A percentile compares a stretch with the other conserved stretches of the same genome.
Conservation (phyloP, 768 basidiomycete genomes). For the Hydnum rufescens region DNA sequence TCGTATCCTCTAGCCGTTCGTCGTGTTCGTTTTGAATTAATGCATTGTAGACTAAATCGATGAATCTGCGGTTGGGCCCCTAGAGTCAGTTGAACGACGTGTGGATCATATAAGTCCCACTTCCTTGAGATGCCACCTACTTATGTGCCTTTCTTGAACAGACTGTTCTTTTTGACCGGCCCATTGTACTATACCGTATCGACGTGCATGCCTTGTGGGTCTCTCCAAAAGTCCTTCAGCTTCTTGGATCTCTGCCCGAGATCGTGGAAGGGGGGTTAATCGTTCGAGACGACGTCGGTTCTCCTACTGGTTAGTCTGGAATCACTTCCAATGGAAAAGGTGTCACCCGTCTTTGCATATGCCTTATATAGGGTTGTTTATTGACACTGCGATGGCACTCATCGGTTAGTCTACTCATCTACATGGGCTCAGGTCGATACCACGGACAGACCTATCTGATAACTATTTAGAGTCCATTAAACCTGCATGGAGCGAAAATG, state of each 20-base stretch:
- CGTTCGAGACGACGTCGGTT: constrained; percentile 37
- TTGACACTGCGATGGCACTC: constrained; percentile 76
- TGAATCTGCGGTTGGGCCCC: not conserved
- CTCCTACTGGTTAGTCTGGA: constrained; percentile 62
- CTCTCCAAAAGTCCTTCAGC: constrained; percentile 42
- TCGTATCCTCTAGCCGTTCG: constrained; percentile 56
- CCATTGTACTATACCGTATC: constrained; percentile 54
- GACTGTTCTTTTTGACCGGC: constrained; percentile 36
- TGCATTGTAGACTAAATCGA: not conserved
- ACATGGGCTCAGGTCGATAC: not conserved
- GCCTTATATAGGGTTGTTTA: constrained; percentile 60
- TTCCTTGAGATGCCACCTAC: not conserved
- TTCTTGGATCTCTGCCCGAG: constrained; percentile 36
- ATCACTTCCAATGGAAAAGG: too few species aligned
- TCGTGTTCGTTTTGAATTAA: not conserved
- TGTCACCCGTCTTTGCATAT: too few species aligned
- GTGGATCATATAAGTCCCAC: not conserved
- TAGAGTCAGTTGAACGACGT: not conserved
- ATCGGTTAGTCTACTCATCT: constrained; percentile 20
- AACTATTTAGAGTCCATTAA: constrained; percentile 17
- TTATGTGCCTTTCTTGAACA: not conserved
- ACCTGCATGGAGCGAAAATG: constrained; percentile 39
- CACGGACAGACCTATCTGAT: not conserved
- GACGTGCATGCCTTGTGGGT: constrained; percentile 84
- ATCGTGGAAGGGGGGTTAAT: constrained; percentile 59